Evolutionary conservation across 805 yeast genomes (phyloP).

Genomic region (Kockiozyma suomiensis): DNA sequence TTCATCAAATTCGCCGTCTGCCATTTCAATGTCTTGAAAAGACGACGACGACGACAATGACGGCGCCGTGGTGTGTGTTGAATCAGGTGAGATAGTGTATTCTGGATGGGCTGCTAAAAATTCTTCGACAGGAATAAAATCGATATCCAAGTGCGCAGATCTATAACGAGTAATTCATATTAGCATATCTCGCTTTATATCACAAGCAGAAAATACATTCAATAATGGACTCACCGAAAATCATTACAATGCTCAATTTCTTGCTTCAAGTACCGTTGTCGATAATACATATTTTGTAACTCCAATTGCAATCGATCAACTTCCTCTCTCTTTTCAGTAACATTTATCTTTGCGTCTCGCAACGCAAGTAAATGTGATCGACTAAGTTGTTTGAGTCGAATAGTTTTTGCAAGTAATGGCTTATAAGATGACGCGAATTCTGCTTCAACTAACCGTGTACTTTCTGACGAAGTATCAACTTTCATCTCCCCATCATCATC

Average conservation of each 20-base stretch:
- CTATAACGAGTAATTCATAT: neutral
- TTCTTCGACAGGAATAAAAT: constrained; percentile 27
- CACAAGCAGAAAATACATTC: neutral
- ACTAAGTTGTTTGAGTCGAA: constrained; percentile 8
- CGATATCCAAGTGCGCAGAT: constrained; percentile 21
- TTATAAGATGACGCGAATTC: constrained; percentile 17
- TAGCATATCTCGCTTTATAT: neutral
- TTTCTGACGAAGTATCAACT: neutral
- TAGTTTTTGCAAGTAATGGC: neutral
- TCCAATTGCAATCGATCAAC: constrained; percentile 27
- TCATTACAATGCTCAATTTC: constrained; percentile 28
- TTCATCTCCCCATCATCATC: neutral
- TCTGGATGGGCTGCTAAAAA: constrained; percentile 26
- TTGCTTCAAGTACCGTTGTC: constrained; percentile 24
- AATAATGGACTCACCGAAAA: constrained; percentile 20
- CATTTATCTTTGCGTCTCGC: neutral
- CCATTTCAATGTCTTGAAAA: constrained; percentile 1
- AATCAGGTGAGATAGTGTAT: neutral
- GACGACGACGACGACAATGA: no score
- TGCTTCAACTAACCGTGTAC: neutral
- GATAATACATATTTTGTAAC: constrained; percentile 24
- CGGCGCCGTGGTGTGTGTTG: no score
- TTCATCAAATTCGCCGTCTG: neutral
- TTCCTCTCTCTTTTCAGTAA: constrained; percentile 7
- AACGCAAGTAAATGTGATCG: constrained; percentile 8